Evolutionary conservation across 495 filamentous ascomycete genomes (phyloP).

Genomic region (Tuber indicum): DNA sequence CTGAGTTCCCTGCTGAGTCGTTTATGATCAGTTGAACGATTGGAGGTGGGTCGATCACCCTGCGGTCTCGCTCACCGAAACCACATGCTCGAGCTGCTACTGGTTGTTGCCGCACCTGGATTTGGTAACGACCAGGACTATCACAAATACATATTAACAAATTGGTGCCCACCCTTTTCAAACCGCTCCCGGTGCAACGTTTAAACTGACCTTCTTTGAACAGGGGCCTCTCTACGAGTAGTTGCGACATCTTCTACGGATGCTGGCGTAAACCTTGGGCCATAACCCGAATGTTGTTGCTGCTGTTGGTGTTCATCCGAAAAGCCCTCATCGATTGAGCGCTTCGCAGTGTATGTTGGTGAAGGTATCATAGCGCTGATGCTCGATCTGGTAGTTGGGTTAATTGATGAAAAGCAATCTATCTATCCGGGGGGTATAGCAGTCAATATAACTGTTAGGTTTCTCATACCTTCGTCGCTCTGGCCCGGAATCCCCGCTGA

Average conservation of each 20-base stretch:
- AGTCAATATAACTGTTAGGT: constrained; percentile 10
- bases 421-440: neutral
- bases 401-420: constrained; percentile 10
- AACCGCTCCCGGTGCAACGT: neutral
- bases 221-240: constrained; percentile 23
- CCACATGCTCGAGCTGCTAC: constrained; percentile 85
- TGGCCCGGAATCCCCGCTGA: constrained; percentile 26
- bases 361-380: constrained; percentile 39
- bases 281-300: constrained; percentile 20
- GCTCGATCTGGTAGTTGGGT: constrained; percentile 31
- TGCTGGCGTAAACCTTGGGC: constrained; percentile 25
- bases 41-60: constrained; percentile 90
- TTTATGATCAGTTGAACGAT: constrained; percentile 79
- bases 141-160: constrained; percentile 23
- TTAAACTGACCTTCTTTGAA: constrained; percentile 33
- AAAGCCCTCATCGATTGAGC: constrained; percentile 28
- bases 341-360: constrained; percentile 36
- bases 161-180: neutral
- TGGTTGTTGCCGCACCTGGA: constrained; percentile 85
- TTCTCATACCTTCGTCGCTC: constrained; percentile 36
- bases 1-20: constrained; percentile 53
- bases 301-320: constrained; percentile 22
- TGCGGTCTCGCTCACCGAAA: constrained; percentile 85
- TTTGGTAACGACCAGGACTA: constrained; percentile 48
- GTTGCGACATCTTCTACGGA: constrained; percentile 31